Evolutionary conservation across 805 yeast genomes (phyloP), one percentile per base, ranked within the genome.

Genomic region (Hanseniaspora jakobsenii): DNA sequence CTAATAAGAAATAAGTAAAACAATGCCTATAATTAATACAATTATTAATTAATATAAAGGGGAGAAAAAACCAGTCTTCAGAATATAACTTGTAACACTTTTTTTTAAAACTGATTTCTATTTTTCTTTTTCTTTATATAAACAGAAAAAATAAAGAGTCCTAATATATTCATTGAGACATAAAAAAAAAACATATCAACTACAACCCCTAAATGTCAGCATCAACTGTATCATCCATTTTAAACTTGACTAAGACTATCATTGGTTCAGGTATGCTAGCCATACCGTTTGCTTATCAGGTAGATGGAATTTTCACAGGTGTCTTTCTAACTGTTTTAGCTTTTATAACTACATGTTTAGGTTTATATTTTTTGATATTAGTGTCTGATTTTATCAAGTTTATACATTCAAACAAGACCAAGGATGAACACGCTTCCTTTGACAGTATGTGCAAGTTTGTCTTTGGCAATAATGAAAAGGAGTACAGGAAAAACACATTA

Each of bases 251-350:
- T 44, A 82, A 82, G 62, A 81, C 91, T 21, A 79, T 82, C 45
- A 70, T 82, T 10, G 93, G 93, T 6, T 81, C 84, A 1, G 87
- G 87, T 7, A 69, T 78, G 53, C 63, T 79, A 32, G 81, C 84
- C 28, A 75, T 78, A 68, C 85, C 87, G 0, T 78, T 65, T 56
- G 84, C 83, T 1, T 70, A 78, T 52, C 67, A 70, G 45, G 70
- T 79, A 22, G 84, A 81, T 56, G 85, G 87, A 5, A 55, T 80
- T 2, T 45, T 73, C 8, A 62, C 76, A 21, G 91, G 91, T 2
- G 51, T 68, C 0, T 32, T 66, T 2, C 65, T 82, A 28, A 67
- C 80, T 8, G 16, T 78, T 1, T 46, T 78, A 34, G 84, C 85
- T 1, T 85, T 83, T 2, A 34, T 69, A 4, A 72, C 84, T 0